A percentile compares a stretch with the other conserved stretches of the same genome.
Conservation (phyloP, 106 monocot species). For the Dendrobium officinale region DNA sequence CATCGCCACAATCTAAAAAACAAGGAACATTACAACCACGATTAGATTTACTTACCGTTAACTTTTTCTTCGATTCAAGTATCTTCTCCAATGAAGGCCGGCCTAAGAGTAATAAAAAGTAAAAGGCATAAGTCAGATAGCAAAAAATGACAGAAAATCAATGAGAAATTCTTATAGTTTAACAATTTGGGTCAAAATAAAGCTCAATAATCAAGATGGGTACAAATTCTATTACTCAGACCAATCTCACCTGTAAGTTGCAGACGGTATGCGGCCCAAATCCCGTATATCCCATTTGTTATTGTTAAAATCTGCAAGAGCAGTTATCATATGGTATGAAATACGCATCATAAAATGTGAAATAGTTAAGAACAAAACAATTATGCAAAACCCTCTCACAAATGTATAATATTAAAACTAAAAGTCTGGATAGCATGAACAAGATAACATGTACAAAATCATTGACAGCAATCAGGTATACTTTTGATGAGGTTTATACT, state of each 20-base stretch:
- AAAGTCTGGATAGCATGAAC: no score
- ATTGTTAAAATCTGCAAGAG: constrained; percentile 44
- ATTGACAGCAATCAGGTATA: no score
- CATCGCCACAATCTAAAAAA: neutral
- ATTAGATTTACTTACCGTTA: constrained; percentile 15
- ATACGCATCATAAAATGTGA: neutral
- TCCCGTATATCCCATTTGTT: constrained; percentile 51
- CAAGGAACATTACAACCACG: neutral
- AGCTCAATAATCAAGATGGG: neutral
- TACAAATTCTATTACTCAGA: neutral
- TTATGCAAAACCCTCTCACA: neutral
- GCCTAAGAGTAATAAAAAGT: constrained; percentile 21
- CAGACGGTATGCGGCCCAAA: constrained; percentile 83
- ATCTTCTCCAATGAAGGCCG: constrained; percentile 46
- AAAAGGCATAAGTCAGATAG: neutral
- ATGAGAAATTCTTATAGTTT: neutral
- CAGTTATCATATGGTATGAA: neutral
- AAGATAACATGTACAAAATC: no score
- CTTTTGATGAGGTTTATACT: no score
- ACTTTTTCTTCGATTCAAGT: constrained; percentile 37
- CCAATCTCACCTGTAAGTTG: constrained; percentile 55
- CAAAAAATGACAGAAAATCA: neutral
- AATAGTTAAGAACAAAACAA: neutral
- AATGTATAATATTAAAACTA: neutral
- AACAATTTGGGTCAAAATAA: neutral